These are phyloP conservation scores for Infundibulicybe gibba DNA, from an alignment of 768 basidiomycete genomes.

Conservation along the genomic window DNA sequence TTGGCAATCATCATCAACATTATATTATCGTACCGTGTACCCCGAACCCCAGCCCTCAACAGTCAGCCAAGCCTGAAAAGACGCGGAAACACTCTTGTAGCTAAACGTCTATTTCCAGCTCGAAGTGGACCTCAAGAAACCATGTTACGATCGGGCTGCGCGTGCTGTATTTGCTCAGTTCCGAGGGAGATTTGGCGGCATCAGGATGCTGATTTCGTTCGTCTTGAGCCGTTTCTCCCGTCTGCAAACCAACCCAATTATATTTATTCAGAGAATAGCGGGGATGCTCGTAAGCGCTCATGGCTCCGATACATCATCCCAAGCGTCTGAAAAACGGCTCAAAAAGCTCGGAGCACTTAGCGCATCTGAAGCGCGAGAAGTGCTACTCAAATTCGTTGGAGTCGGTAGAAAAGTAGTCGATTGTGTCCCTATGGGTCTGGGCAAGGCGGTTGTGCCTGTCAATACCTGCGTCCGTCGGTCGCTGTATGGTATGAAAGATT, in stretches of 20 bases:
- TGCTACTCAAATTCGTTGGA: conserved; percentile 79
- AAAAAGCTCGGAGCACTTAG: conserved; percentile 40
- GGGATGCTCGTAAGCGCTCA: conserved; percentile 67
- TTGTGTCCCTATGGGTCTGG: conserved; percentile 89
- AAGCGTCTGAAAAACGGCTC: conserved; percentile 62
- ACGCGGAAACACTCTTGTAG: conserved; percentile 71
- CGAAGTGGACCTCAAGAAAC: conserved; percentile 60
- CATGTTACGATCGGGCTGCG: conserved; percentile 78
- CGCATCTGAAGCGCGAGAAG: conserved; percentile 63
- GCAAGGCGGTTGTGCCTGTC: conserved; percentile 93
- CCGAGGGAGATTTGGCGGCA: conserved; percentile 68
- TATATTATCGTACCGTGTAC: conserved; percentile 72
- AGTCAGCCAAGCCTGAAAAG: conserved; percentile 32
- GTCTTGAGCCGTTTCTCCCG: too few species aligned
- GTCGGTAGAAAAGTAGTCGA: conserved; percentile 98
- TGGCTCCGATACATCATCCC: too few species aligned
- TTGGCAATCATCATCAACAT: conserved; percentile 60
- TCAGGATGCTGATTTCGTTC: conserved; percentile 81
- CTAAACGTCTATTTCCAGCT: conserved; percentile 89
- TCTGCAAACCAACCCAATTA: too few species aligned
- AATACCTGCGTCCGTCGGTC: conserved; percentile 96
- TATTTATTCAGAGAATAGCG: conserved; percentile 83
- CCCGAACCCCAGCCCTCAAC: conserved; percentile 43
- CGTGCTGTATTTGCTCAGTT: conserved; percentile 64
- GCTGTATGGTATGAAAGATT: conserved; percentile 67